Evolutionary conservation across 805 yeast genomes (phyloP).

Genomic region (Tetrapisispora nanseiensis): DNA sequence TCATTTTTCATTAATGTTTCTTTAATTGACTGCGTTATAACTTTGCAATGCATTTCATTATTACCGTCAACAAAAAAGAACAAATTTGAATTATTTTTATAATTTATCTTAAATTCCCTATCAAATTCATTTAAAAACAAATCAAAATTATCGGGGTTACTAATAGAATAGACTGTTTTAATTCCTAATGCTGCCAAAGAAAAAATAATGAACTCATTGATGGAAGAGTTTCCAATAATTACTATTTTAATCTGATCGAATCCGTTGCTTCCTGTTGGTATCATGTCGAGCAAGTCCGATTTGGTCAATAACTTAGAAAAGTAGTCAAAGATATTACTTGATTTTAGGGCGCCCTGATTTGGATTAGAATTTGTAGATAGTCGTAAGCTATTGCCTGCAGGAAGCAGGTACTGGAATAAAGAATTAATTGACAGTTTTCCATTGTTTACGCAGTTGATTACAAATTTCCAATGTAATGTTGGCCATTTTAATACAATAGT

Average conservation of each 20-base stretch:
- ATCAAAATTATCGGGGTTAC: constrained; percentile 1
- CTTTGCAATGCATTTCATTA: background rate
- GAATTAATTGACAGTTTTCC: constrained; percentile 6
- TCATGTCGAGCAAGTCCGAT: background rate
- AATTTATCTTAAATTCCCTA: background rate
- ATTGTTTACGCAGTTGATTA: constrained; percentile 38
- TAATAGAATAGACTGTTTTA: constrained; percentile 6
- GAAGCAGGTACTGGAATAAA: constrained; percentile 51
- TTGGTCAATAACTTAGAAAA: constrained; percentile 30
- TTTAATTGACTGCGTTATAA: background rate
- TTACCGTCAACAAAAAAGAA: background rate
- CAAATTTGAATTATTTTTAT: background rate
- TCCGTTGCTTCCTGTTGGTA: background rate
- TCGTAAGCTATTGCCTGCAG: constrained; percentile 58
- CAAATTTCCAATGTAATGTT: constrained; percentile 47
- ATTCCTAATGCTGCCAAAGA: constrained; percentile 20
- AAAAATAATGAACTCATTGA: constrained; percentile 21
- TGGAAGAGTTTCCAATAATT: constrained; percentile 25
- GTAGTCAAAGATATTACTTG: constrained; percentile 41
- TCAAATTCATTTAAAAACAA: background rate
- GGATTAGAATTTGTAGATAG: constrained; percentile 18
- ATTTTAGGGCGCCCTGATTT: constrained; percentile 30
- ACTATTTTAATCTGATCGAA: constrained; percentile 30
- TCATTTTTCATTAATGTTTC: background rate
- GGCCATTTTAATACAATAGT: constrained; percentile 84